Base-by-base conservation (phyloP, 768 basidiomycete genomes). In the Lactifluus pinguis region DNA sequence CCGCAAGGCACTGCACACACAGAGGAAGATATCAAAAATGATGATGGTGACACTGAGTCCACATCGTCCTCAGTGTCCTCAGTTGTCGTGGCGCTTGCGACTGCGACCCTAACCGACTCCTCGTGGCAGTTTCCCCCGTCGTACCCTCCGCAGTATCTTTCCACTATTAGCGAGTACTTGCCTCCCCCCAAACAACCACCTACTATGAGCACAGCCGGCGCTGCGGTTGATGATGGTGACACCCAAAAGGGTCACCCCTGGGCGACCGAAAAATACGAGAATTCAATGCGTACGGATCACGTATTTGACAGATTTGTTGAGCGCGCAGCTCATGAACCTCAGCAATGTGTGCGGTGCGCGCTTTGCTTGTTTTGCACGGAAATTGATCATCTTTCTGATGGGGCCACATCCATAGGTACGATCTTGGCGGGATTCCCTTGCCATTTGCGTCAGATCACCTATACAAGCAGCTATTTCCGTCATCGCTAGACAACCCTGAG, bases 311-410 rank as follows among this genome's bases (percentile, higher is more conserved):
- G 83, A 17, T 98, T 97, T 69, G 83, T 82, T 54, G 83, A 83
- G 67, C 78, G 92, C 38, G 81, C 92, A 11, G 77, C 74, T 44
- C 77, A 80, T 63, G 84, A 87, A 68, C 85, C 86, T 29, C 81
- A 87, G 65, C 95, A 98, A 70, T 95, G 94, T 65, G 75, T 98
- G 51, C 80, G 95, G 92, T 94, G 59, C 53, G 83, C 76, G 25
- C 32, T 39, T 9, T 34, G 9, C 32, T 59, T 62, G 29, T 0
- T 39, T 53, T 34, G 19, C 53, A 42, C 15, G 13, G 21, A 51
- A 36, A 21, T n/a, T 2, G 25, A 11, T 14, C 48, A 36, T 41
- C 53, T 44, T 39, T 48, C 56, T 62, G 36, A 50, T 60, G 42
- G 36, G 36, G 50, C 36, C 52, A 17, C 51, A 49, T 49, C 25